Conservation (phyloP, 176 grass and related monocot genomes). For the Bothriochloa decipiens region DNA sequence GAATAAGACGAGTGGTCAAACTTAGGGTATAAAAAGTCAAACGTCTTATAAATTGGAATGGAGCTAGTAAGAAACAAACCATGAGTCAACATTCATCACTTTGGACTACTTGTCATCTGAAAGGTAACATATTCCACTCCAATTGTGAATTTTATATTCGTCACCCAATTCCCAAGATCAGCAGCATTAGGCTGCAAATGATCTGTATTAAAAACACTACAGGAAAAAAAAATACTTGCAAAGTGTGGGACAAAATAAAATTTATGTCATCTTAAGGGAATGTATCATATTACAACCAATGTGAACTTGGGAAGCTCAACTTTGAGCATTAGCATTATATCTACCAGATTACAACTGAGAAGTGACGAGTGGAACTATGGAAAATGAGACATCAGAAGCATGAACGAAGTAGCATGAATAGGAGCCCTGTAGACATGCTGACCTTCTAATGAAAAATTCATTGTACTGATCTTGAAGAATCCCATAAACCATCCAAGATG, state of each 20-base stretch:
- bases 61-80: not conserved
- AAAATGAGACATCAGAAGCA: conserved; percentile 14
- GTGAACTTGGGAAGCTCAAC: not conserved
- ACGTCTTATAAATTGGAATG: no score
- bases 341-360: conserved; percentile 11
- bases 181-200: conserved; percentile 21
- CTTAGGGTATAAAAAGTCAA: no score
- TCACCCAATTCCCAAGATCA: not conserved
- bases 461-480: conserved; percentile 96
- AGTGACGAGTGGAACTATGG: conserved; percentile 1
- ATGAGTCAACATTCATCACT: not conserved
- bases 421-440: conserved; percentile 34
- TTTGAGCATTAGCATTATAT: conserved; percentile 6
- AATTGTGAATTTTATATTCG: not conserved
- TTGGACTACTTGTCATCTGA: not conserved
- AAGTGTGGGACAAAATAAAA: not conserved
- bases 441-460: conserved; percentile 98
- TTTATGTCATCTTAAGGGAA: not conserved
- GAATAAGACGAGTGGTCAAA: no score
- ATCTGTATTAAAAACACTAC: not conserved
- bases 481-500: conserved; percentile 95
- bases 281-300: not conserved
- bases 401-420: not conserved
- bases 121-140: not conserved
- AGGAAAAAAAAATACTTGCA: not conserved